phyloP scores from a whole-genome alignment of 306 rosid genomes.

The Neltuma alba region DNA sequence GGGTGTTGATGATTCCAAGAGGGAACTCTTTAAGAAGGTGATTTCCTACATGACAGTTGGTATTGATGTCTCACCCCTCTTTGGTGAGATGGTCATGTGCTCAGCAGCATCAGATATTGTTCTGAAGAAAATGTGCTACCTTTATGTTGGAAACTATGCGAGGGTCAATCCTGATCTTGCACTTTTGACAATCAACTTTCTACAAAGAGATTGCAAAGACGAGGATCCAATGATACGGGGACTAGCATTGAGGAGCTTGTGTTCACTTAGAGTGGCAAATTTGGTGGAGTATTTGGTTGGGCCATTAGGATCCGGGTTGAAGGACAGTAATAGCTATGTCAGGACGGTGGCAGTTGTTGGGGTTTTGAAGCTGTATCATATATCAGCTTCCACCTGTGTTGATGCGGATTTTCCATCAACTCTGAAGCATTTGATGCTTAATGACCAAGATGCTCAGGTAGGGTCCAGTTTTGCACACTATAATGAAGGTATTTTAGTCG shows the following conservation, averaged over 20 bases:
- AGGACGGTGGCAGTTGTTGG: slow-evolving; percentile 92
- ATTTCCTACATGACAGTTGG: slow-evolving; percentile 98
- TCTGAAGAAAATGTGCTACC: slow-evolving; percentile 95
- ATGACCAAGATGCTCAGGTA: slow-evolving; percentile 93
- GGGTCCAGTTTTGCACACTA: slow-evolving; percentile 24
- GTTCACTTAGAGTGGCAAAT: slow-evolving; percentile 82
- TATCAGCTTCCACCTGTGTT: slow-evolving; percentile 87
- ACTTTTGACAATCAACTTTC: slow-evolving; percentile 92
- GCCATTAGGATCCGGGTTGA: slow-evolving; percentile 91
- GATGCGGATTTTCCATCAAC: slow-evolving; percentile 87
- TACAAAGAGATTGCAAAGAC: slow-evolving; percentile 99
- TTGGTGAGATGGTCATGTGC: slow-evolving; percentile 99
- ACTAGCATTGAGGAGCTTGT: slow-evolving; percentile 94
- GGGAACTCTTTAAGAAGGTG: slow-evolving; percentile 98
- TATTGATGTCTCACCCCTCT: slow-evolving; percentile 85
- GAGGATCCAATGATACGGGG: slow-evolving; percentile 97
- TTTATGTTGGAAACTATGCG: slow-evolving; percentile 95
- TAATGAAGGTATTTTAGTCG: slow-evolving; percentile 7
- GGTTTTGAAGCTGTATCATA: slow-evolving; percentile 90
- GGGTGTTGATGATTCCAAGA: slow-evolving; percentile 92
- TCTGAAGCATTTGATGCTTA: slow-evolving; percentile 87
- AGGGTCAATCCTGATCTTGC: slow-evolving; percentile 97
- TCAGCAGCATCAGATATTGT: slow-evolving; percentile 94
- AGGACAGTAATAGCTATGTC: slow-evolving; percentile 85
- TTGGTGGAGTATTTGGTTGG: slow-evolving; percentile 98